Evolutionary conservation across 148 eudicot species (phyloP), one percentile per base, ranked within the genome.

Genomic region (Camellia japonica): DNA sequence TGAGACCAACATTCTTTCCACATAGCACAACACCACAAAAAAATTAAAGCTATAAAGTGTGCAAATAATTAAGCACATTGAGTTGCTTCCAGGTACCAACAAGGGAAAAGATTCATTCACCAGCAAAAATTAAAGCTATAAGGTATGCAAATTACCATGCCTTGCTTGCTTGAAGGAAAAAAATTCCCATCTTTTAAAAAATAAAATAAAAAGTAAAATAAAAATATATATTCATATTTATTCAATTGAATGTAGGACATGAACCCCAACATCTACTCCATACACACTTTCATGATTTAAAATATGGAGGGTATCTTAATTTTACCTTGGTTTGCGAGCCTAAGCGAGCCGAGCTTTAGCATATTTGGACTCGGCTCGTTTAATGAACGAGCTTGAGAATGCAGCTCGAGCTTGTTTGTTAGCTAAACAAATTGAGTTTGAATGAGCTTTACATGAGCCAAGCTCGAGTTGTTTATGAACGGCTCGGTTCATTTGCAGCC

Each of bases 201-300:
- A 30, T 30, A 30, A 30, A 30, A 30, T 30, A 30, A 30, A 30
- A 30, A 30, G 30, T 23, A 30, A 30, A 30, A 30, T 30, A 30
- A 30, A 30, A 30, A 30, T 30, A 30, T 30, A 0, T 3, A 6
- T 68, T 43, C 13, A 12, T 65, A 30, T 66, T 11, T 68, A 14
- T 68, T 68, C 73, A 70, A 70, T 51, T 43, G 54, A 70, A n/a
- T 54, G 30, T 44, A 70, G 58, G 73, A 47, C 18, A 70, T 70
- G 56, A 70, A 47, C 56, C 56, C 51, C 51, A n/a, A 70, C 58
- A 68, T 49, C 52, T 44, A 68, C 54, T 44, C 72, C 10, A 43
- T 68, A 11, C 58, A 55, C 23, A 43, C 74, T n/a, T 71, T 12
- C 58, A 71, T 49, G 18, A 56, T 49, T 51, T 30, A 54, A 52